Evolutionary conservation across 2,329 filamentous ascomycete genomes (phyloP), one percentile per base, ranked within the genome.

Genomic region (Aureobasidium mangrovei): DNA sequence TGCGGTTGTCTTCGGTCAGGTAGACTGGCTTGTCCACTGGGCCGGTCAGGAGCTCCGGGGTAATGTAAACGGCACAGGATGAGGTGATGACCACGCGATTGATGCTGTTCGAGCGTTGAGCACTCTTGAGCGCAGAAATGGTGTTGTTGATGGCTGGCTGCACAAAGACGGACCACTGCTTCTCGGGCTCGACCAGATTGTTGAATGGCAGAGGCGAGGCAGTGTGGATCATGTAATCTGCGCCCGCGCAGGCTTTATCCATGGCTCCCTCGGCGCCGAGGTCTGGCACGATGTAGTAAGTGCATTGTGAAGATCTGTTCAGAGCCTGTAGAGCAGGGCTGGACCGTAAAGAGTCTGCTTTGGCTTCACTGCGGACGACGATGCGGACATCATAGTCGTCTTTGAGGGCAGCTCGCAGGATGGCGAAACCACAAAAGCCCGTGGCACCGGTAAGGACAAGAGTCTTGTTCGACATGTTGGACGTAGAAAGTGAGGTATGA

Each of bases 21-120:
- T 51, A 33, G 3, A 57, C 53, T 46, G 36, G 56, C 6, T 47
- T 26, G 5, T 57, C 53, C 10, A 51, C 52, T 31, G 44, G 43
- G 2, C 35, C 48, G 27, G 38, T 27, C 12, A 54, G 38, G 9
- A 56, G 33, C 10, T 57, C 40, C 29, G 60, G 44, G 7, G 57
- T 54, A 6, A 59, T 56, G 18, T 63, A 54, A 31, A 61, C 56
- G 29, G 59, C 55, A 41, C 60, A 55, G 36, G 61, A 64, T 18
- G 59, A 60, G 9, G 74, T 76, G 47, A 77, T 70, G 18, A 76
- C 68, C 7, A 76, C 60, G 10, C 70, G 65, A 54, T 67, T 64
- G n/a, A 77, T 64, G 0, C 60, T 65, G 1, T 61, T 57, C 4
- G 54, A 56, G 51, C 68, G 68, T 12, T 61, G 42, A 1, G 72